phyloP scores from a whole-genome alignment of 768 basidiomycete genomes.

The Hortiboletus flavorubellus region DNA sequence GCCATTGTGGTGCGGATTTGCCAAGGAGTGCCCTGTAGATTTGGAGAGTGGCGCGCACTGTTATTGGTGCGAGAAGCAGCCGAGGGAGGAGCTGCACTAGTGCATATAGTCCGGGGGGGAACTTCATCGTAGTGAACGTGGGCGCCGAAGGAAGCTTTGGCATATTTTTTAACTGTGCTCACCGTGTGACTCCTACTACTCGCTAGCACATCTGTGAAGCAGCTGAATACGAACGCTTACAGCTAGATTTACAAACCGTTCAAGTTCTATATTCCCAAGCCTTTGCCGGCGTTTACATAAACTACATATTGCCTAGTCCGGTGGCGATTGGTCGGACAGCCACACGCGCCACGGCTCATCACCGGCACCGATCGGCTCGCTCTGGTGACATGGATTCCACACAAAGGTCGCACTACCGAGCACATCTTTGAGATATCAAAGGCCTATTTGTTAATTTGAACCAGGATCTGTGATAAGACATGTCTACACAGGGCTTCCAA shows the following conservation, averaged over 20 bases:
- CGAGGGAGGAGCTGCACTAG: conserved; percentile 29
- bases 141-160: no score
- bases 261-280: no score
- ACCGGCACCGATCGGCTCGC: no score
- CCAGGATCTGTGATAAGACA: conserved; percentile 4
- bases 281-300: no score
- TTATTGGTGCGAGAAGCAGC: conserved; percentile 17
- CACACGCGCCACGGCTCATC: no score
- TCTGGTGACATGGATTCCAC: conserved; percentile 27
- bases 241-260: no score
- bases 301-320: no score
- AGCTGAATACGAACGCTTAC: no score
- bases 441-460: conserved; percentile 1
- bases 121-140: not conserved
- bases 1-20: conserved; percentile 8
- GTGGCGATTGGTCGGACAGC: no score
- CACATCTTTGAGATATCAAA: conserved; percentile 32
- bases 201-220: no score
- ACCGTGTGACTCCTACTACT: no score
- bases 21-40: conserved; percentile 8
- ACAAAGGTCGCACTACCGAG: conserved; percentile 27
- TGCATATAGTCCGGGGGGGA: conserved; percentile 34
- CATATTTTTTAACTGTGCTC: no score
- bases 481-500: conserved; percentile 24
- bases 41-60: conserved; percentile 11